Evolutionary conservation across 148 eudicot species (phyloP).

Genomic region (Chenopodium album): DNA sequence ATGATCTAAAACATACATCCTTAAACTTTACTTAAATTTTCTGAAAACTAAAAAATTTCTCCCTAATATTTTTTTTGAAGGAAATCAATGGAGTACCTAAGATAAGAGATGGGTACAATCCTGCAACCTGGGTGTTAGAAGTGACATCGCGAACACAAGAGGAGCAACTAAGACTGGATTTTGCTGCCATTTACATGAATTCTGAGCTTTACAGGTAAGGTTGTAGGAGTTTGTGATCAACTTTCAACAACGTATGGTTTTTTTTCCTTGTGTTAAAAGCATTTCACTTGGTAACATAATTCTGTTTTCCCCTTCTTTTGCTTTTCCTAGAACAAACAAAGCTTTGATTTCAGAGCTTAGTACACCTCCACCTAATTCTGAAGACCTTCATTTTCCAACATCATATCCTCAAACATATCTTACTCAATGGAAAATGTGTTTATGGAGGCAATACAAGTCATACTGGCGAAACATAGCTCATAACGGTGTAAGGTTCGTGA

Average conservation of each 20-base stretch:
- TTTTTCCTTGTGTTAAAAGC: no score
- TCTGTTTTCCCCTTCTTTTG: neutral
- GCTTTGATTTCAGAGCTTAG: constrained; percentile 22
- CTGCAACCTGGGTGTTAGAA: constrained; percentile 38
- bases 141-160: constrained; percentile 25
- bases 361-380: constrained; percentile 11
- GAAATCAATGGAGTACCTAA: constrained; percentile 24
- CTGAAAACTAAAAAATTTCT: neutral
- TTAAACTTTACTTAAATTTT: neutral
- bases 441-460: constrained; percentile 34
- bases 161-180: constrained; percentile 21
- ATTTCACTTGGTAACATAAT: no score
- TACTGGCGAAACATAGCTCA: constrained; percentile 28
- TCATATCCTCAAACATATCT: constrained; percentile 26
- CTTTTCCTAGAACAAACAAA: constrained; percentile 17
- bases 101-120: constrained; percentile 34
- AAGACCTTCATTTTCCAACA: constrained; percentile 27
- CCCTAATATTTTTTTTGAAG: constrained; percentile 2
- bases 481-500: constrained; percentile 26
- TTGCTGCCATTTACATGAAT: constrained; percentile 18
- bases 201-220: constrained; percentile 27
- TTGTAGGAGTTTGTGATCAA: neutral
- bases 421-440: constrained; percentile 30
- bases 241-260: neutral
- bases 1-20: neutral